Base-by-base conservation (phyloP, 2,329 filamentous ascomycete genomes). In the Fusarium globosum region DNA sequence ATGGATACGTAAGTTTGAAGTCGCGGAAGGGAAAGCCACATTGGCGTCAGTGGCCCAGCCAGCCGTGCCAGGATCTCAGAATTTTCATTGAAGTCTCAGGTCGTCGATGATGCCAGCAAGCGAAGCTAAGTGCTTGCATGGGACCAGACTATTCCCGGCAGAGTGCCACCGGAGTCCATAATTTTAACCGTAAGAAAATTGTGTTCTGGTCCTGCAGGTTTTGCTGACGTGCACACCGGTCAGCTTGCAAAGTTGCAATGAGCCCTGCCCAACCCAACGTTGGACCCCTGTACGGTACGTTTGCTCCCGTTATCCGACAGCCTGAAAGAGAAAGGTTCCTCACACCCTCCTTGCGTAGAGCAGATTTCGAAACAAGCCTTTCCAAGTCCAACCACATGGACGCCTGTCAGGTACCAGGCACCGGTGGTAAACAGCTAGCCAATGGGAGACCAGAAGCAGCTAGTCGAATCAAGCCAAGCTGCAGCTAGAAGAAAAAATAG, bases 371-470 rank as follows among this genome's bases (percentile, higher is more conserved):
- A 75, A 73, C 75, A 78, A 77, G 72, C 82, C 81, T 82, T 80
- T 82, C 76, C 76, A 82, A 76, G 77, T 78, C 76, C 72, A 73
- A 78, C 81, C 82, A 83, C 81, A 83, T 83, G 81, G 80, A 77
- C 73, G 67, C 66, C 78, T 81, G 81, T 80, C 82, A 85, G 83
- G 83, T 81, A 85, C 83, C 82, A 81, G 82, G 80, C 75, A 81
- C 81, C 59, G 73, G 68, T 72, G 74, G 75, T 52, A 63, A 72
- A 60, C 38, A 60, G 45, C 67, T 60, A 73, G 52, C 83, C 82
- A 84, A 83, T 83, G 64, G 69, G 52, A 56, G 52, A 36, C 15
- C 48, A 53, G 61, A 69, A 51, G 48, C 42, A 42, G 42, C 61
- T 33, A 41, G 45, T 60, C 57, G 58, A 52, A 46, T 43, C 55